Base-by-base conservation (phyloP, 2,329 filamentous ascomycete genomes). In the Calonectria pseudoreteaudii region DNA sequence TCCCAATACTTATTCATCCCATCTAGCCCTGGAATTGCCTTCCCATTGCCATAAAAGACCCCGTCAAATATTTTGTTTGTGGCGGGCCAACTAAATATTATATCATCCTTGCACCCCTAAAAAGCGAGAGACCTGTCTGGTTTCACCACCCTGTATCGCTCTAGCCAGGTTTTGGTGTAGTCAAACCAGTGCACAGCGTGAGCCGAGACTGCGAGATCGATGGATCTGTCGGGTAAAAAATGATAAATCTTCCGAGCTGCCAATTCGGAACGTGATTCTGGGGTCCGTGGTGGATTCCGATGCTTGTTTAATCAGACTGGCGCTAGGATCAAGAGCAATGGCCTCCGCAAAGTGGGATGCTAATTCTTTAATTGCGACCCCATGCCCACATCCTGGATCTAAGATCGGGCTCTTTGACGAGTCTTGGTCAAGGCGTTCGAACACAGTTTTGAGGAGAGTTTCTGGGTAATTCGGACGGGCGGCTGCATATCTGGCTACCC, bases 101-200 rank as follows among this genome's bases (percentile, higher is more conserved):
- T 85, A 79, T 90, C 91, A 82, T 93, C 92, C 78, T 90, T 91
- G 82, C 93, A 93, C 91, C 91, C 91, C 90, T 89, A 93, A 80
- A 92, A 91, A 0, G 91, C 91, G n/a, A 93, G 77, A 0, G 90
- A 90, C 20, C 91, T 91, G 18, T 89, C 89, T 2, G 82, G 81
- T 64, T 88, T 86, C 50, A 93, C 83, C 10, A 91, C 87, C 16
- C 90, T 86, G 13, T 84, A 84, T 71, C 93, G 80, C 78, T 90
- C 88, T 0, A 86, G 86, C 89, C 90, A 93, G 4, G 89, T 86
- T 49, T 84, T 85, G 10, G 75, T 50, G 78, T 90, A 91, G 80
- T 93, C 87, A 81, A 94, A 94, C 92, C 92, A 94, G 80, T 94
- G 92, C 50, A 91, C 91, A 10, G 91, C 88, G 78, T 93, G 91